Evolutionary conservation across 345 rosid species (phyloP).

Genomic region (Eucalyptus polyanthemos): DNA sequence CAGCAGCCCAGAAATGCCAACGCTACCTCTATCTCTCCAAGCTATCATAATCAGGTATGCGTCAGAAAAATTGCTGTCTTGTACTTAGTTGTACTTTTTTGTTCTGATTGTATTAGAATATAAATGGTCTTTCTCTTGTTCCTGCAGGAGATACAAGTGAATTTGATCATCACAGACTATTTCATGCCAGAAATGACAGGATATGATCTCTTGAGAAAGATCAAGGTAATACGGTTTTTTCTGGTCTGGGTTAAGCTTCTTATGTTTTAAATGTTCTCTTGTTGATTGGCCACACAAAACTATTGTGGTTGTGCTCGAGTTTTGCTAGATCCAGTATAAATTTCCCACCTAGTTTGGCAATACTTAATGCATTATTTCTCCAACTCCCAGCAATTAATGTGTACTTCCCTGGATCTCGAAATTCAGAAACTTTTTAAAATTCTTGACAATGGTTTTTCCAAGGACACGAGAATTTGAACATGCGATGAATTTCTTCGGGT

Average conservation of each 20-base stretch:
- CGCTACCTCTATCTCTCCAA: slow-evolving; percentile 16
- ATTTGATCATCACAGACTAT: slow-evolving; percentile 85
- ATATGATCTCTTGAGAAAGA: slow-evolving; percentile 74
- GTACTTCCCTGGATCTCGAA: neutral
- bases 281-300: neutral
- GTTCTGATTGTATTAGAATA: neutral
- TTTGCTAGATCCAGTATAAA: neutral
- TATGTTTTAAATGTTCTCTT: neutral
- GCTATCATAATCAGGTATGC: neutral
- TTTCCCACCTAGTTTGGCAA: neutral
- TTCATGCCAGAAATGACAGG: slow-evolving; percentile 99
- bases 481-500: neutral
- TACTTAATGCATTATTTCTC: neutral
- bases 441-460: neutral
- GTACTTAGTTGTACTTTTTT: neutral
- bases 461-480: neutral
- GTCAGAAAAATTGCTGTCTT: neutral
- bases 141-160: slow-evolving; percentile 31
- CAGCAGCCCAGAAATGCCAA: slow-evolving; percentile 10
- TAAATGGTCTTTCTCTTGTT: neutral
- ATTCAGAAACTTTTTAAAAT: neutral
- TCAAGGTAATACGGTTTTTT: slow-evolving; percentile 34
- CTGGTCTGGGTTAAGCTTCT: neutral
- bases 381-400: neutral
- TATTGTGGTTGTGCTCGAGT: neutral